Base-by-base conservation (phyloP, 345 rosid genomes). In the Raphanus raphanistrum region DNA sequence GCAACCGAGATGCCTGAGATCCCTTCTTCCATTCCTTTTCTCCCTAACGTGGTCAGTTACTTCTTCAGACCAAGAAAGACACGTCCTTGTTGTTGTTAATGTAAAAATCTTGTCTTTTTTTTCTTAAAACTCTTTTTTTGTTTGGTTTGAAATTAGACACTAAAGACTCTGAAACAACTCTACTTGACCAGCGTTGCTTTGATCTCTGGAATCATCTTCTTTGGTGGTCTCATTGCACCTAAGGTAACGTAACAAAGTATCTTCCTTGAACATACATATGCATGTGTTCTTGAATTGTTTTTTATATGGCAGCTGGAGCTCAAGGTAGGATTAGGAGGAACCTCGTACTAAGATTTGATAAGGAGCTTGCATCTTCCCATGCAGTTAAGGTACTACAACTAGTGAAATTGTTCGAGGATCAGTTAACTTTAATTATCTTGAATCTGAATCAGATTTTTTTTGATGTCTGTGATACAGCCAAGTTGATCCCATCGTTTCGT, bases 201-300 rank as follows among this genome's bases (percentile, higher is more conserved):
- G 17, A 85, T 89, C 41, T 89, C 90, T 2, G 97, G 92, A 68
- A 87, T 90, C 27, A 92, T 92, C 3, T 15, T 94, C 70, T 94
- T 94, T 75, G 98, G 98, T 35, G 98, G 97, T 58, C 89, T 94
- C 10, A 82, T 94, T 78, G 98, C 98, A 76, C 98, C 98, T 54
- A 87, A 85, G 1, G 98, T 94, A 84, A 82, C 4, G 96, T 72
- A 4, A 32, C 35, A 32, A 63, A 8, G 50, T 13, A 63, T 1
- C 21, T 38, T 48, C 55, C 17, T 16, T 60, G 43, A 25, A 59
- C 38, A 27, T 0, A n/a, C 36, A 13, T 13, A 1, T 12, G 31
- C 41, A 9, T 45, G 45, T 48, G 33, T 13, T 50, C 8, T 13
- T 32, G 21, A 74, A 26, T 55, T 15, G 52, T 38, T 36, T 7